Conservation (phyloP, 306 rosid genomes). For the Trifolium pratense region DNA sequence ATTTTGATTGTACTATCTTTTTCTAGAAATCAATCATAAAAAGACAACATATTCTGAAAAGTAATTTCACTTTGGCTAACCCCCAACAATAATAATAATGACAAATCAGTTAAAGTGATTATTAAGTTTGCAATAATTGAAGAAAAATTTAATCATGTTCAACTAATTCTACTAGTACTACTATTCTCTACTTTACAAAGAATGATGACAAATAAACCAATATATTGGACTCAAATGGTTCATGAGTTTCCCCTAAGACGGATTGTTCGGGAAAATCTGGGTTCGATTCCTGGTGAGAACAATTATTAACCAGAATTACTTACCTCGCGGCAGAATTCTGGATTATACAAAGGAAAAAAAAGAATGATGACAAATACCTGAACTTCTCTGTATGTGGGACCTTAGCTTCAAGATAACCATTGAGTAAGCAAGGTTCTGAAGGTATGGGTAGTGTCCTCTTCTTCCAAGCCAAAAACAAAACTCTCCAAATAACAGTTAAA, state of each 20-base stretch:
- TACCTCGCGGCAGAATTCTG: no score
- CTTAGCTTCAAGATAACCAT: conserved; percentile 66
- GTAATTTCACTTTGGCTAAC: background rate
- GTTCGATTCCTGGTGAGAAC: no score
- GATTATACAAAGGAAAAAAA: no score
- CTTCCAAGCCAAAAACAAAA: conserved; percentile 85
- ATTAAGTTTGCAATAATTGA: conserved; percentile 35
- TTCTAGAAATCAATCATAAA: background rate
- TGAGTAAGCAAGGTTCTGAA: conserved; percentile 64
- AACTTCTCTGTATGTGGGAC: conserved; percentile 66
- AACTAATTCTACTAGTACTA: conserved; percentile 8
- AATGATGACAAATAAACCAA: no score
- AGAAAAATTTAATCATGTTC: background rate
- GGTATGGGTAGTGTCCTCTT: conserved; percentile 61
- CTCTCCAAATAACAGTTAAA: conserved; percentile 80
- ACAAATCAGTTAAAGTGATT: conserved; percentile 17
- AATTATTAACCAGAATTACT: no score
- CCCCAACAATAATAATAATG: background rate
- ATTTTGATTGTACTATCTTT: background rate
- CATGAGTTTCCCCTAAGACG: no score
- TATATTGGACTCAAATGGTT: no score
- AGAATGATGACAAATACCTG: conserved; percentile 53
- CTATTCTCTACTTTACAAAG: no score
- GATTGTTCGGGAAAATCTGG: no score
- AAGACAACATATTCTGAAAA: background rate